Evolutionary conservation across 2,329 filamentous ascomycete species (phyloP).

Genomic region (Phyllosticta ampelicida): DNA sequence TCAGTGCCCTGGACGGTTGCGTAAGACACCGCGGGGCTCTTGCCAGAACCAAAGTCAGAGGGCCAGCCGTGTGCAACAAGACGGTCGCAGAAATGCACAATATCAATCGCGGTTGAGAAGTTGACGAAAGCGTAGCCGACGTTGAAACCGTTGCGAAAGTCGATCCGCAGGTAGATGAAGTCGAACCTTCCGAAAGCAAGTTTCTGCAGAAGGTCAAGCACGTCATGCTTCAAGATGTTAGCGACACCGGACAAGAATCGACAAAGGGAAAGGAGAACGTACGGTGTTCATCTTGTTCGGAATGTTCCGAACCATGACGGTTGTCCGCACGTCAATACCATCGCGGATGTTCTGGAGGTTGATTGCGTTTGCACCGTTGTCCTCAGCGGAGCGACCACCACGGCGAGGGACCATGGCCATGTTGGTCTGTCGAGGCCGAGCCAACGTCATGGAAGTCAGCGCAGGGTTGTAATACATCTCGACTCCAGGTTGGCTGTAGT

Average conservation of each 20-base stretch:
- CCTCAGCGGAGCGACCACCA: neutral
- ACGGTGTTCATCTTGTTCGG: constrained; percentile 73
- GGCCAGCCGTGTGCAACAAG: constrained; percentile 11
- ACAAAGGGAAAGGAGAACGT: constrained; percentile 15
- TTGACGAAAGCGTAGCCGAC: constrained; percentile 98
- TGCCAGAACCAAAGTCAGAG: constrained; percentile 53
- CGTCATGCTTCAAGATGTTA: constrained; percentile 19
- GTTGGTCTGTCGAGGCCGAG: constrained; percentile 7
- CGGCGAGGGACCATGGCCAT: neutral
- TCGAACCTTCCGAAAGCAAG: constrained; percentile 77
- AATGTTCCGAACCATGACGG: constrained; percentile 88
- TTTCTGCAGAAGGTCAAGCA: constrained; percentile 71
- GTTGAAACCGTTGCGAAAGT: constrained; percentile 43
- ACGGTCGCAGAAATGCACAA: constrained; percentile 41
- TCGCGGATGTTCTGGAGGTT: constrained; percentile 25
- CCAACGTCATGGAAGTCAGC: constrained; percentile 8
- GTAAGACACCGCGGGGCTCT: constrained; percentile 83
- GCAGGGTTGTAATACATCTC: neutral
- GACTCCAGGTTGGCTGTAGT: neutral
- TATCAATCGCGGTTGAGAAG: constrained; percentile 68
- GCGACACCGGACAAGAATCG: constrained; percentile 13
- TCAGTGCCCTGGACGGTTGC: constrained; percentile 95
- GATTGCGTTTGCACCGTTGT: constrained; percentile 29
- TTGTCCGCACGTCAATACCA: constrained; percentile 41
- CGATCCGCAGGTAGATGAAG: constrained; percentile 88